phyloP scores from a whole-genome alignment of 2,329 filamentous ascomycete genomes.

The Diaporthe longicolla region DNA sequence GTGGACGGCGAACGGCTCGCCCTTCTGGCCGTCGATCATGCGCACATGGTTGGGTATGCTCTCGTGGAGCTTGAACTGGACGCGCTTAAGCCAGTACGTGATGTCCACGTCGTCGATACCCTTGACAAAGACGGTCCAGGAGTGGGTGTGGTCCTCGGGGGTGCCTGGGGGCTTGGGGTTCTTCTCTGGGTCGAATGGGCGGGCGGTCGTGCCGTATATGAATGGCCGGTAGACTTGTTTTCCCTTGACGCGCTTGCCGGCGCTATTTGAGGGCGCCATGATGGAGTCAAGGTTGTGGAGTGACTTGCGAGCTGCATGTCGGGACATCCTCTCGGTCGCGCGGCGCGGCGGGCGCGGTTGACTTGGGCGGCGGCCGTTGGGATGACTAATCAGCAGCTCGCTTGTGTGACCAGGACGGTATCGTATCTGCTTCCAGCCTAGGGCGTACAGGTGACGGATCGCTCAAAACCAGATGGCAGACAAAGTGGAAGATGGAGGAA shows the following conservation, averaged over 20 bases:
- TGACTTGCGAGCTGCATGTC: constrained; percentile 36
- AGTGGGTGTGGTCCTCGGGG: constrained; percentile 94
- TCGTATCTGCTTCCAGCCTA: background rate
- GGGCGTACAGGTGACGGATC: constrained; percentile 6
- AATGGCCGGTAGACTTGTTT: constrained; percentile 76
- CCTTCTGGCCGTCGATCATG: constrained; percentile 80
- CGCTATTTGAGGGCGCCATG: constrained; percentile 72
- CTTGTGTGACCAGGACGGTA: constrained; percentile 5
- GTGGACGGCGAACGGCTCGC: constrained; percentile 83
- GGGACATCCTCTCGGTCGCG: constrained; percentile 42
- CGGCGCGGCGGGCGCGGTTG: constrained; percentile 14
- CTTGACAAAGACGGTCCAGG: constrained; percentile 95
- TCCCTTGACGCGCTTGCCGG: constrained; percentile 76
- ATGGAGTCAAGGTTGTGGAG: constrained; percentile 40
- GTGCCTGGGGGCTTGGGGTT: constrained; percentile 83
- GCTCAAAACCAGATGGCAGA: background rate
- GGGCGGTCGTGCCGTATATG: constrained; percentile 84
- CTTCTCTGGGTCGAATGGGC: constrained; percentile 81
- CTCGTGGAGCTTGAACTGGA: constrained; percentile 98
- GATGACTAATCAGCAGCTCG: constrained; percentile 22
- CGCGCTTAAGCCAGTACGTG: constrained; percentile 95
- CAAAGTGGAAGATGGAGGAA: background rate
- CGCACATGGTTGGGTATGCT: constrained; percentile 93
- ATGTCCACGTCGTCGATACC: constrained; percentile 92
- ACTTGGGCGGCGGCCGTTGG: background rate